Evolutionary conservation across 257 asterid species (phyloP).

Genomic region (Lycium ferocissimum): DNA sequence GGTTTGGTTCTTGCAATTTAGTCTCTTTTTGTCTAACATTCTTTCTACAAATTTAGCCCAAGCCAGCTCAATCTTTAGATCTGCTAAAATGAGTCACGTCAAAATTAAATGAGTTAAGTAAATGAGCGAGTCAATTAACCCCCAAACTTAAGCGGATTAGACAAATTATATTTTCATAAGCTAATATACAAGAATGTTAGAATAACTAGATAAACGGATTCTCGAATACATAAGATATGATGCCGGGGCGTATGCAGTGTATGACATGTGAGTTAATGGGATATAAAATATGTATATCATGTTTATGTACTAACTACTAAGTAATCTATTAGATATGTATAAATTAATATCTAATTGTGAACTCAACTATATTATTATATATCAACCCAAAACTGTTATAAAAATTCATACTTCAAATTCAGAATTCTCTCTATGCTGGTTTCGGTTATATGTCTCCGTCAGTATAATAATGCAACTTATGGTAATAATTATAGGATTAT

Average conservation of each 20-base stretch:
- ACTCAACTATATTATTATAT: too few species aligned
- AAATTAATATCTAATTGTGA: too few species aligned
- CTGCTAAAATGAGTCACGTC: not conserved
- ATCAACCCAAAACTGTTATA: too few species aligned
- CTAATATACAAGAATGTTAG: not conserved
- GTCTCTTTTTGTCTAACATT: not conserved
- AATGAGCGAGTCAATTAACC: not conserved
- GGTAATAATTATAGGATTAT: slow-evolving; percentile 35
- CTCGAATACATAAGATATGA: not conserved
- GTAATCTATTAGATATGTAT: too few species aligned
- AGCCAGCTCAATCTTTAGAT: not conserved
- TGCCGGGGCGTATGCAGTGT: not conserved
- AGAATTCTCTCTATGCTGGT: not conserved
- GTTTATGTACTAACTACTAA: too few species aligned
- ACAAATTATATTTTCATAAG: too few species aligned
- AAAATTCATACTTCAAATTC: not conserved
- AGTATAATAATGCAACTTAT: slow-evolving; percentile 30
- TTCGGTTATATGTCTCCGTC: slow-evolving; percentile 42
- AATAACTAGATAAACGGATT: not conserved
- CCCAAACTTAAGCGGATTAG: too few species aligned
- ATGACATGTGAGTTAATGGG: not conserved
- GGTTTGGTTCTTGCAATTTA: not conserved
- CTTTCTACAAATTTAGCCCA: not conserved
- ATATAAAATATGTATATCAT: too few species aligned
- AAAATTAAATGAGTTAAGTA: not conserved